Percentiles rank a stretch among this genome's conserved stretches.
phyloP scores from a whole-genome alignment of 2,329 filamentous ascomycete species.

The Colletotrichum somersetense region DNA sequence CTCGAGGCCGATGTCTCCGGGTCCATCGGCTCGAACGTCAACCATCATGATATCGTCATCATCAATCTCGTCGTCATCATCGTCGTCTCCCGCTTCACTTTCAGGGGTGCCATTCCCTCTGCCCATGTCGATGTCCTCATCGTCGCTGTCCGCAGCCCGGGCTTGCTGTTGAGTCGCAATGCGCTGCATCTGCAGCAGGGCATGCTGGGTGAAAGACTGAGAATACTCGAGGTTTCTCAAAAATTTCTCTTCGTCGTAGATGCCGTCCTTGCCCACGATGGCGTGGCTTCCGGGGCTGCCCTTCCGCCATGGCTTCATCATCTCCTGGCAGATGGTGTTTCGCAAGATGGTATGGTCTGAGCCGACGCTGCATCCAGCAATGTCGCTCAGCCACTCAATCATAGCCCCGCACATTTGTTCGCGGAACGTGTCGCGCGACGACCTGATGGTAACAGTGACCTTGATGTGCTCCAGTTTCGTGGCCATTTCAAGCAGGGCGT shows the following conservation, averaged over 20 bases:
- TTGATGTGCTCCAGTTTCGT: slow-evolving; percentile 94
- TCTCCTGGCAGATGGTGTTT: slow-evolving; percentile 88
- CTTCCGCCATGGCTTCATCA: slow-evolving; percentile 87
- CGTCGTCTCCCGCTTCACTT: slow-evolving; percentile 45
- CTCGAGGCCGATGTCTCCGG: slow-evolving; percentile 61
- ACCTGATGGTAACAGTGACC: slow-evolving; percentile 94
- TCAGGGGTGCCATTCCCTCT: slow-evolving; percentile 41
- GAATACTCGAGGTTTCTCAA: slow-evolving; percentile 59
- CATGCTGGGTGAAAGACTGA: slow-evolving; percentile 53
- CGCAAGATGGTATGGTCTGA: slow-evolving; percentile 83
- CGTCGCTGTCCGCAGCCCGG: slow-evolving; percentile 55
- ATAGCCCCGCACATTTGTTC: slow-evolving; percentile 99
- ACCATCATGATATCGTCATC: slow-evolving; percentile 72
- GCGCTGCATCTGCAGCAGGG: slow-evolving; percentile 49
- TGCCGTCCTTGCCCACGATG: slow-evolving; percentile 80
- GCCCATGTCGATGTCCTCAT: slow-evolving; percentile 48
- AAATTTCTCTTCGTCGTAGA: slow-evolving; percentile 82
- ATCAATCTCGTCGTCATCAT: slow-evolving; percentile 61
- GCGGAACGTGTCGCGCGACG: slow-evolving; percentile 92
- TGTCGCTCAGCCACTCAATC: slow-evolving; percentile 95
- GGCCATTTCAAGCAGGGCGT: slow-evolving; percentile 80
- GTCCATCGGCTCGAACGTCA: slow-evolving; percentile 61
- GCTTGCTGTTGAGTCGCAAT: slow-evolving; percentile 44
- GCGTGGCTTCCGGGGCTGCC: slow-evolving; percentile 88
- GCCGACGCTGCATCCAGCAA: slow-evolving; percentile 88